Evolutionary conservation across 345 rosid species (phyloP).

Genomic region (Triadica sebifera): DNA sequence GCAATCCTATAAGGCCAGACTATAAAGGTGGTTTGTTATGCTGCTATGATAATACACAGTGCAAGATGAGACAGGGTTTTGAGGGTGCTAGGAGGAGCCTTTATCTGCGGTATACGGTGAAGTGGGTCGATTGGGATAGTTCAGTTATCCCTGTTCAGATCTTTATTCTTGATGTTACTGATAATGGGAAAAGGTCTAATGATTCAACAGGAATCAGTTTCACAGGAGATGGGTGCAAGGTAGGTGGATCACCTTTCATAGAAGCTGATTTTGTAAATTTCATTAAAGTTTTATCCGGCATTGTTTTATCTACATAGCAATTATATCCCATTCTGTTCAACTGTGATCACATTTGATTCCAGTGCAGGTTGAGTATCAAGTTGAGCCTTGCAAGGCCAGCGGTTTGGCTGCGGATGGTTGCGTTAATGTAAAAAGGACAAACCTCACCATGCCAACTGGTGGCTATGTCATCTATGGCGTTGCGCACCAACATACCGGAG

Average conservation of each 20-base stretch:
- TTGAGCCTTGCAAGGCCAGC: conserved; percentile 46
- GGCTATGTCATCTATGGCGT: conserved; percentile 80
- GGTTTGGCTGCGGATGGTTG: conserved; percentile 30
- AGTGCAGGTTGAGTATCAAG: conserved; percentile 62
- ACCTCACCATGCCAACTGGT: conserved; percentile 52
- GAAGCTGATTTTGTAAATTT: not conserved
- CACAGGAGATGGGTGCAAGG: conserved; percentile 56
- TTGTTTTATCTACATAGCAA: not conserved
- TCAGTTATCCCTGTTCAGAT: conserved; percentile 58
- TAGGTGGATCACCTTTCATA: conserved; percentile 14
- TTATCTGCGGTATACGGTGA: conserved; percentile 60
- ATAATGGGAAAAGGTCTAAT: conserved; percentile 39
- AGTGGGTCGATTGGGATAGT: conserved; percentile 70
- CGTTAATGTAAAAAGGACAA: conserved; percentile 46
- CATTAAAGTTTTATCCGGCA: too few species aligned
- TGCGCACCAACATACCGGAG: conserved; percentile 83
- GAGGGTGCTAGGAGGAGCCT: conserved; percentile 46
- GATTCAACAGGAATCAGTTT: conserved; percentile 32
- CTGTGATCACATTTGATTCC: not conserved
- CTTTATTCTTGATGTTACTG: conserved; percentile 74
- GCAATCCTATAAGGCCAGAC: conserved; percentile 46
- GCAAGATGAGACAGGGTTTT: conserved; percentile 54
- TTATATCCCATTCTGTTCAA: too few species aligned
- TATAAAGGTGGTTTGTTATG: conserved; percentile 71
- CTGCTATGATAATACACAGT: conserved; percentile 71